Conservation (phyloP, 1,139 yeast genomes). For the Suhomyces bribrorum region DNA sequence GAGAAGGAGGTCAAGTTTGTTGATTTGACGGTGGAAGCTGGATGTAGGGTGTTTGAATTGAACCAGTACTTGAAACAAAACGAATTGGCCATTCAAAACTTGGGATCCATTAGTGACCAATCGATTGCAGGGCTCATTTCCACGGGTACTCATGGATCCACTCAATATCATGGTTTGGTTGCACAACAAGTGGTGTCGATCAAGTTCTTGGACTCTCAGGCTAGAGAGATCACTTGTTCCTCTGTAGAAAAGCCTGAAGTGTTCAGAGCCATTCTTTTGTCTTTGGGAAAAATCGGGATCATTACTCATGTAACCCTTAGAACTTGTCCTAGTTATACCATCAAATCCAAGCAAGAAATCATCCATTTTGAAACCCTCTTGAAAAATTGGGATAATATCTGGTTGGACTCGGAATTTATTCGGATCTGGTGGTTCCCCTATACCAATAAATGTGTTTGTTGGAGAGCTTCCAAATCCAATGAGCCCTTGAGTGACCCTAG, state of each 20-base stretch:
- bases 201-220: constrained; percentile 70
- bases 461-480: constrained; percentile 80
- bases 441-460: constrained; percentile 76
- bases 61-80: constrained; percentile 63
- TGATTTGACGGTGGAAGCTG: constrained; percentile 92
- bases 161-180: constrained; percentile 88
- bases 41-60: constrained; percentile 77
- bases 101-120: constrained; percentile 94
- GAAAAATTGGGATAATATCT: constrained; percentile 66
- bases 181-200: constrained; percentile 84
- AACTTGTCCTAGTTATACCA: constrained; percentile 79
- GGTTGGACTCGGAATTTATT: constrained; percentile 90
- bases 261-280: constrained; percentile 81
- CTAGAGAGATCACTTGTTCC: constrained; percentile 71
- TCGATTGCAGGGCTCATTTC: constrained; percentile 92
- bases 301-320: constrained; percentile 87
- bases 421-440: constrained; percentile 99
- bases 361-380: constrained; percentile 73
- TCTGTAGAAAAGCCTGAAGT: constrained; percentile 65
- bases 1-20: constrained; percentile 61
- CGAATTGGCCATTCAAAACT: constrained; percentile 80
- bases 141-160: constrained; percentile 96
- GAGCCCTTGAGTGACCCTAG: constrained; percentile 69
- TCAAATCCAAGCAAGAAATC: constrained; percentile 80
- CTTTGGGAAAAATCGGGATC: constrained; percentile 89